Evolutionary conservation across 768 basidiomycete genomes (phyloP), one percentile per base, ranked within the genome.

Genomic region (Panus rudis): DNA sequence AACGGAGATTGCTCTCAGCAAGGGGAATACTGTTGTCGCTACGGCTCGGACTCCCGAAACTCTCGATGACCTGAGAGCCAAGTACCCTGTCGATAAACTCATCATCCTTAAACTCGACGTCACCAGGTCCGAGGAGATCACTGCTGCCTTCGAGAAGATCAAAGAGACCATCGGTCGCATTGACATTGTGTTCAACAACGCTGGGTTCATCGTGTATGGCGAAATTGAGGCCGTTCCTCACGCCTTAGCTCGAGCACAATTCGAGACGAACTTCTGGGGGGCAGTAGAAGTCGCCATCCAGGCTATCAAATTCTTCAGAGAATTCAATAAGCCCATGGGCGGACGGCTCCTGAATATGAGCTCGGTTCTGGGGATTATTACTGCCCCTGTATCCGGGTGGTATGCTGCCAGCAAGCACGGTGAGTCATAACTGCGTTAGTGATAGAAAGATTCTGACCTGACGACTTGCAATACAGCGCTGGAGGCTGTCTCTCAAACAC

Each of bases 291-390:
- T 67, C 24, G 62, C 49, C 25, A 49, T 45, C 21, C 64, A 59
- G 31, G 64, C 65, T 0, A 48, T 70, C 28, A 41, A 43, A 28
- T 55, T 59, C 42, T 65, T 69, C 50, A 57, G 68, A 16, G 68
- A 69, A 13, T 52, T 58, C 1, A 69, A 69, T 41, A 49, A 58
- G 7, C 60, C 66, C 8, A 42, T 52, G 4, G 64, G 65, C 0
- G 68, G 68, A 2, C 59, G 56, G 13, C 51, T 69, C 1, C 48
- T 69, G n/a, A 66, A 70, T 32, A 39, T 57, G 37, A 62, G 61
- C 3, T 66, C 64, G 6, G 42, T 47, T 13, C 2, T 48, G 13
- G 66, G 57, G 0, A n/a, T n/a, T n/a, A n/a, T 10, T 30, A 10
- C 28, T 30, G 10, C n/a, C n/a, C 28, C 28, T 30, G n/a, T 30